Conservation (phyloP, 352 stramenopile genomes). For the Halophytophthora batemanensis region DNA sequence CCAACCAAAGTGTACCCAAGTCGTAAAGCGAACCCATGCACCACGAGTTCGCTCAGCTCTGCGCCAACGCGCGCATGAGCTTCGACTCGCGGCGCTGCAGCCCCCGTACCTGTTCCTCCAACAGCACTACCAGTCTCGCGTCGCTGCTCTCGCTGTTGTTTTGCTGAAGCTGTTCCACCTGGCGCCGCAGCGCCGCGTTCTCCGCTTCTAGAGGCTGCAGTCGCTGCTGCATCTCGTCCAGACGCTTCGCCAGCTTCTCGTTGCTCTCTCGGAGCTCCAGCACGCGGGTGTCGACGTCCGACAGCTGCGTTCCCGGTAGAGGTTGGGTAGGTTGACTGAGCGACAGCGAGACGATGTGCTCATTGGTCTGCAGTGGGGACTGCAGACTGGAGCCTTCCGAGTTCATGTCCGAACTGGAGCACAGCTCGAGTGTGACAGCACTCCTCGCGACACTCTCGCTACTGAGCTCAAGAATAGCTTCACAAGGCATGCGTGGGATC, state of each 20-base stretch:
- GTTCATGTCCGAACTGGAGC: too few species aligned
- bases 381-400: too few species aligned
- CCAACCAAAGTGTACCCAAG: constrained; percentile 1
- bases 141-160: neutral
- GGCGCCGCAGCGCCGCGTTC: neutral
- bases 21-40: constrained; percentile 7
- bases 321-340: too few species aligned
- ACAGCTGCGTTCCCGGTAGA: neutral
- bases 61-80: constrained; percentile 12
- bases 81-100: constrained; percentile 14
- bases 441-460: too few species aligned
- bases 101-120: constrained; percentile 15
- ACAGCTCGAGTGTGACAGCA: too few species aligned
- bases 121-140: constrained; percentile 5
- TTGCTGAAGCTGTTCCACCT: too few species aligned
- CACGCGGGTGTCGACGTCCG: too few species aligned
- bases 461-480: too few species aligned
- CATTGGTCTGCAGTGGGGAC: too few species aligned
- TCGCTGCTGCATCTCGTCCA: neutral
- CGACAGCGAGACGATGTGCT: too few species aligned
- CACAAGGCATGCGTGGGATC: too few species aligned
- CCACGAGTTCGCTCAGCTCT: too few species aligned
- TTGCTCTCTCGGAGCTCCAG: neutral
- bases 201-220: neutral
- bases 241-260: neutral